phyloP scores from a whole-genome alignment of 1,284 basidiomycete species.

The Mycena sp. region DNA sequence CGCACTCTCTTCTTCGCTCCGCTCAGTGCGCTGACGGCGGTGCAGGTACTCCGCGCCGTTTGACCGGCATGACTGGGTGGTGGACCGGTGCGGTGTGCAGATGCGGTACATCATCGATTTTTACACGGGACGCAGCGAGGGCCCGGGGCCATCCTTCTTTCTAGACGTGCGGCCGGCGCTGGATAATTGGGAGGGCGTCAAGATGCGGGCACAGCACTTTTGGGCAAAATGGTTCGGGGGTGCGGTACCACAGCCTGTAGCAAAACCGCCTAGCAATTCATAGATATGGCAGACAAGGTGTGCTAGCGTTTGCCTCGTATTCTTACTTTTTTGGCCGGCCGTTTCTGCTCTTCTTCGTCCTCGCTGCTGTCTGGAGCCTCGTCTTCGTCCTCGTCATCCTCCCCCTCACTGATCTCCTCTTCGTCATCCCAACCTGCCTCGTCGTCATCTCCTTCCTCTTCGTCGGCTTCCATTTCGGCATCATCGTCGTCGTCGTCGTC shows the following conservation, averaged over 20 bases:
- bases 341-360: conserved; percentile 40
- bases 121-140: conserved; percentile 84
- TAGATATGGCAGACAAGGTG: neutral
- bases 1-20: conserved; percentile 22
- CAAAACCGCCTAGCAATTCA: conserved; percentile 25
- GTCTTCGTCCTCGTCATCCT: conserved; percentile 59
- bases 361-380: conserved; percentile 37
- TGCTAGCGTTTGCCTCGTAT: conserved; percentile 48
- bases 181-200: conserved; percentile 90
- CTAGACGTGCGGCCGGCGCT: conserved; percentile 95
- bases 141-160: conserved; percentile 83
- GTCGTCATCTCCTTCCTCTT: conserved; percentile 49
- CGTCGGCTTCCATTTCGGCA: conserved; percentile 42
- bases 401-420: conserved; percentile 70
- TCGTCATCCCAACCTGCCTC: conserved; percentile 66
- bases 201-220: conserved; percentile 73
- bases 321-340: conserved; percentile 50
- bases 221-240: conserved; percentile 54
- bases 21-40: neutral
- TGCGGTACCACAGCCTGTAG: conserved; percentile 31
- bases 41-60: conserved; percentile 92
- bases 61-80: conserved; percentile 97
- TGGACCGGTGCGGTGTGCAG: conserved; percentile 90
- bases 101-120: conserved; percentile 98
- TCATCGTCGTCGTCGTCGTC: conserved; percentile 47